Evolutionary conservation across 225 moss, liverwort and hornwort species (phyloP).

Genomic region (Polytrichum commune): DNA sequence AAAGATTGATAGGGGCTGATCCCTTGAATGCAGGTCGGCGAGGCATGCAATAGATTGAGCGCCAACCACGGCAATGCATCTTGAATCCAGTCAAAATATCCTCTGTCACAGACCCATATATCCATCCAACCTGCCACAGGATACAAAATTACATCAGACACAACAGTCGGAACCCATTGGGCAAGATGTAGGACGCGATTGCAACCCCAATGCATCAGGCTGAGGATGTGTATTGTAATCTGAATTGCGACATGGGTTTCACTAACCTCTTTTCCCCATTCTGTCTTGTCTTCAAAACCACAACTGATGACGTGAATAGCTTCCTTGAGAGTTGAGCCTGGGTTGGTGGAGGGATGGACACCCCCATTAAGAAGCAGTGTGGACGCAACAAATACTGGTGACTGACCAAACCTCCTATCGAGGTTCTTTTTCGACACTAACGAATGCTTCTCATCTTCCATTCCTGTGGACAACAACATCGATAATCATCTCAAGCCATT

Average conservation of each 20-base stretch:
- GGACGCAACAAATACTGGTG: slow-evolving; percentile 88
- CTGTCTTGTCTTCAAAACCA: slow-evolving; percentile 93
- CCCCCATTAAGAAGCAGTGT: slow-evolving; percentile 77
- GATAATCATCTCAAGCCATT: slow-evolving; percentile 14
- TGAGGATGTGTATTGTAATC: too few species aligned
- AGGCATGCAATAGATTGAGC: slow-evolving; percentile 96
- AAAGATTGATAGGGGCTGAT: slow-evolving; percentile 97
- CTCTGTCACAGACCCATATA: slow-evolving; percentile 97
- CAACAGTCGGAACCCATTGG: too few species aligned
- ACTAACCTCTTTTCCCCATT: slow-evolving; percentile 92
- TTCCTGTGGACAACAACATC: slow-evolving; percentile 19
- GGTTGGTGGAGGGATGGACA: slow-evolving; percentile 78
- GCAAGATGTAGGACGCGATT: too few species aligned
- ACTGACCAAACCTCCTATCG: slow-evolving; percentile 94
- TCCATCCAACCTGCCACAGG: slow-evolving; percentile 80
- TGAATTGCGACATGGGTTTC: too few species aligned
- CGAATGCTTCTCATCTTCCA: slow-evolving; percentile 69
- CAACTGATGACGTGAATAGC: slow-evolving; percentile 98
- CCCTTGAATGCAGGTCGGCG: slow-evolving; percentile 85
- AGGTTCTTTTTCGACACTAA: slow-evolving; percentile 84
- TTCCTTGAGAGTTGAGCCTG: slow-evolving; percentile 85
- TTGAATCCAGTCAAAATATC: slow-evolving; percentile 98
- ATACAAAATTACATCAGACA: too few species aligned
- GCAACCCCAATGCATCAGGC: too few species aligned
- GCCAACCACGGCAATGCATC: slow-evolving; percentile 98